phyloP scores from a whole-genome alignment of 139 green algal species.

The Coccomyxa sp. region DNA sequence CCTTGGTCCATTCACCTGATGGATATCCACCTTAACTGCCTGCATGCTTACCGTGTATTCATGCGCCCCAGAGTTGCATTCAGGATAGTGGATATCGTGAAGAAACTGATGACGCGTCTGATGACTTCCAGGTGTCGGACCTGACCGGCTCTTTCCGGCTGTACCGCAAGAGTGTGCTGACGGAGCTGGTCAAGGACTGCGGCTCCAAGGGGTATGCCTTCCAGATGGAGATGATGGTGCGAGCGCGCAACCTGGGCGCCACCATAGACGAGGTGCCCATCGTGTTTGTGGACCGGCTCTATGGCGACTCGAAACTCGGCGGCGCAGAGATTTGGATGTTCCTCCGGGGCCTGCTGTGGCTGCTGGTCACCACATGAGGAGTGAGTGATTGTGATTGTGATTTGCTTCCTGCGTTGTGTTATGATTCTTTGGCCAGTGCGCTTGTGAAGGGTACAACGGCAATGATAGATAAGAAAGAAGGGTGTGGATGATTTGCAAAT shows the following conservation, averaged over 20 bases:
- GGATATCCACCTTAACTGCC: too few species aligned
- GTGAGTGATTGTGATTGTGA: neutral
- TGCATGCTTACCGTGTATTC: too few species aligned
- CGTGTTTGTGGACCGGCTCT: constrained; percentile 97
- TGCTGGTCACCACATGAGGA: constrained; percentile 79
- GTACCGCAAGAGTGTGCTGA: constrained; percentile 64
- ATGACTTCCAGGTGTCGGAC: constrained; percentile 55
- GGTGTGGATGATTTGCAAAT: neutral
- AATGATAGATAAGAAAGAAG: neutral
- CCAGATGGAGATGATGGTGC: constrained; percentile 98
- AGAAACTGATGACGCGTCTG: too few species aligned
- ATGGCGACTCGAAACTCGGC: constrained; percentile 90
- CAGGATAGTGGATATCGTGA: too few species aligned
- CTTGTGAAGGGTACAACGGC: neutral
- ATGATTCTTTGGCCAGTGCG: too few species aligned
- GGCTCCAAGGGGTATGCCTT: constrained; percentile 73
- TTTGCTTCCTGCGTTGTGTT: neutral
- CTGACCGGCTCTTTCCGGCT: constrained; percentile 92
- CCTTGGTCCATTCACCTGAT: too few species aligned
- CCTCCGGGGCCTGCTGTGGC: constrained; percentile 72
- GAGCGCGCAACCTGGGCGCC: constrained; percentile 53
- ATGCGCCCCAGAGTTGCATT: too few species aligned
- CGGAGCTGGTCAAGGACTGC: constrained; percentile 37
- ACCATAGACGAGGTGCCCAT: constrained; percentile 90
- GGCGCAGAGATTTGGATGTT: constrained; percentile 81